A percentile compares a stretch with the other conserved stretches of the same genome.
phyloP scores from a whole-genome alignment of 2,329 filamentous ascomycete species.

The Delphinella strobiligena region DNA sequence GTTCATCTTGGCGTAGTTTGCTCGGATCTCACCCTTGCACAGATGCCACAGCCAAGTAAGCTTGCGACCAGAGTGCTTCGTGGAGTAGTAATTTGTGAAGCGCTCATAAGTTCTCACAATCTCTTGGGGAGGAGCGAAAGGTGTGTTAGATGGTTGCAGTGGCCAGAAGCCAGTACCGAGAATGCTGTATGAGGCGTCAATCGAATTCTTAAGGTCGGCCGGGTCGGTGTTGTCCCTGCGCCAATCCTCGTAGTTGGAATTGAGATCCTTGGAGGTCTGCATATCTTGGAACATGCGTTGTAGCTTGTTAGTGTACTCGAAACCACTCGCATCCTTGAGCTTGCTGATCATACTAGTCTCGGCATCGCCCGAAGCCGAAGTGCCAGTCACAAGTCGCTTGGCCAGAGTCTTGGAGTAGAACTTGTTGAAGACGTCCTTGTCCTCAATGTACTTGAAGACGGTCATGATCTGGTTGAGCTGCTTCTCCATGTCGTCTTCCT shows the following conservation, averaged over 20 bases:
- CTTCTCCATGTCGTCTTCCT: slow-evolving; percentile 86
- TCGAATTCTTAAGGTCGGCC: slow-evolving; percentile 52
- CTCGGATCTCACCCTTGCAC: slow-evolving; percentile 93
- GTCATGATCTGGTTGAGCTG: slow-evolving; percentile 92
- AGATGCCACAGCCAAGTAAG: slow-evolving; percentile 97
- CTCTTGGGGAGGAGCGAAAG: slow-evolving; percentile 76
- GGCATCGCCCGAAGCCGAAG: slow-evolving; percentile 89
- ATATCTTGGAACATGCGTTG: slow-evolving; percentile 99
- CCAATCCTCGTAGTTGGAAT: slow-evolving; percentile 73
- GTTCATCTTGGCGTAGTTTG: slow-evolving; percentile 74
- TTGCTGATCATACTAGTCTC: slow-evolving; percentile 99
- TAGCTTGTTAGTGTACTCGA: slow-evolving; percentile 98
- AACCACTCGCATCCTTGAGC: slow-evolving; percentile 94
- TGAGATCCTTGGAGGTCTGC: slow-evolving; percentile 96
- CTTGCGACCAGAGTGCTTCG: slow-evolving; percentile 94
- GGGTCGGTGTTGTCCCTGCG: slow-evolving; percentile 55
- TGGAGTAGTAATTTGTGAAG: slow-evolving; percentile 83
- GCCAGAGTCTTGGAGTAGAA: slow-evolving; percentile 97
- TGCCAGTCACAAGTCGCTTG: slow-evolving; percentile 86
- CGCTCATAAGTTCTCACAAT: slow-evolving; percentile 80
- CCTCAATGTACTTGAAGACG: slow-evolving; percentile 99
- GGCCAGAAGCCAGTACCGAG: slow-evolving; percentile 98
- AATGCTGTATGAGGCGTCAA: slow-evolving; percentile 85
- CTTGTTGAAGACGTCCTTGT: slow-evolving; percentile 99
- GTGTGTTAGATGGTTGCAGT: slow-evolving; percentile 70